A percentile compares a stretch with the other conserved stretches of the same genome.
These are phyloP conservation scores for Pseudogymnoascus sp. DNA, from an alignment of 2,329 filamentous ascomycete genomes.

Conservation along the genomic window DNA sequence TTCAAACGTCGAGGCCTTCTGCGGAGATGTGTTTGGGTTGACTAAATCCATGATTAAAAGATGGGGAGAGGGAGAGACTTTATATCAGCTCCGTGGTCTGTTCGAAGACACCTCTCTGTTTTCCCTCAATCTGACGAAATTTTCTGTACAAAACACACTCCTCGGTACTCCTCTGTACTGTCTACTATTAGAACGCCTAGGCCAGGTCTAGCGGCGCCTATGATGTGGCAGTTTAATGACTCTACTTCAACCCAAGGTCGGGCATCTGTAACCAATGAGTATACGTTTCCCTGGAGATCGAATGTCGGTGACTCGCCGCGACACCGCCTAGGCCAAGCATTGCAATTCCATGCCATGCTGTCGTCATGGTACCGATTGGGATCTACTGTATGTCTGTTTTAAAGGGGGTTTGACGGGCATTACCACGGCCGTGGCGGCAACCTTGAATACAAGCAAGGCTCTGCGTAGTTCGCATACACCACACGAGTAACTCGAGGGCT, in stretches of 20 bases:
- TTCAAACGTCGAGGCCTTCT: background rate
- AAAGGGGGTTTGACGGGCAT: background rate
- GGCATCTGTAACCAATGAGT: background rate
- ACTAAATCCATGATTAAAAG: background rate
- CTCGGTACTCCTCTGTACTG: background rate
- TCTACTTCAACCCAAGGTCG: too few relatives aligned
- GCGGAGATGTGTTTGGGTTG: background rate
- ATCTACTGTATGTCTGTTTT: background rate
- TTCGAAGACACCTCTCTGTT: background rate
- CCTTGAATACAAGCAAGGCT: background rate
- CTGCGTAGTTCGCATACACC: background rate
- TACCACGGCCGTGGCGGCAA: background rate
- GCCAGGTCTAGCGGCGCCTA: background rate
- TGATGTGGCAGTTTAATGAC: background rate
- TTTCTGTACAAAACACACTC: background rate
- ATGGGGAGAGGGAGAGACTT: background rate
- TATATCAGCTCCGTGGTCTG: background rate
- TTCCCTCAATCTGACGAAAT: background rate
- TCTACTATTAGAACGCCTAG: background rate
- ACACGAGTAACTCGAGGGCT: background rate
- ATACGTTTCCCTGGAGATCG: too few relatives aligned
- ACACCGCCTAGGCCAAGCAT: background rate
- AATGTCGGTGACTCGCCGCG: background rate
- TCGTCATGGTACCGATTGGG: background rate
- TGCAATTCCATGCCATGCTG: background rate